Conservation (phyloP, 1,139 yeast genomes). For the Suhomyces yuchorum region DNA sequence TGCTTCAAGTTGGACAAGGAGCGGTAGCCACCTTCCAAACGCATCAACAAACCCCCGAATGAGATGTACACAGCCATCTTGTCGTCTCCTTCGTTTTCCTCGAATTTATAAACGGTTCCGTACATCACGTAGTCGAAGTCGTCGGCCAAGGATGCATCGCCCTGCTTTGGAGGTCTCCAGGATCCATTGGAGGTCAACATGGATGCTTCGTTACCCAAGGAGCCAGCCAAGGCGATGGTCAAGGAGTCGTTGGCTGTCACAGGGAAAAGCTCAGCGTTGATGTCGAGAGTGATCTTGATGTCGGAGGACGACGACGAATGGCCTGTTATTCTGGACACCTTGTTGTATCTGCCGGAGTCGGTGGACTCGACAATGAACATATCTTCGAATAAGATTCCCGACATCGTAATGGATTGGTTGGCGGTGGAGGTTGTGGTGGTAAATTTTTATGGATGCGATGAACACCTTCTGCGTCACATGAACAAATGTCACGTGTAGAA, state of each 20-base stretch:
- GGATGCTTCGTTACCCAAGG: conserved; percentile 62
- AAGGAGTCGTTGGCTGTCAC: conserved; percentile 75
- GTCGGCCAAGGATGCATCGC: conserved; percentile 86
- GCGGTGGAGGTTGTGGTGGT: neutral
- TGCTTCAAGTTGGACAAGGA: conserved; percentile 86
- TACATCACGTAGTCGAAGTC: conserved; percentile 98
- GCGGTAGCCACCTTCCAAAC: conserved; percentile 94
- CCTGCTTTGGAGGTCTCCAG: conserved; percentile 91
- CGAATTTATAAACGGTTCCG: conserved; percentile 96
- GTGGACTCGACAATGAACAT: conserved; percentile 84
- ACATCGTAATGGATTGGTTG: conserved; percentile 45
- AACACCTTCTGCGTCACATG: neutral
- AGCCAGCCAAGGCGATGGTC: conserved; percentile 85
- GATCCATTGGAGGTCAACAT: conserved; percentile 65
- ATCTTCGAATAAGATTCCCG: conserved; percentile 89
- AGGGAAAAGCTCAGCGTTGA: conserved; percentile 92
- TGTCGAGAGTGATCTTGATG: conserved; percentile 83
- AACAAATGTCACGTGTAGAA: neutral
- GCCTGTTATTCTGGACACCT: conserved; percentile 87
- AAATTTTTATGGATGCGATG: conserved; percentile 13
- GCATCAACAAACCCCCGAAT: conserved; percentile 92
- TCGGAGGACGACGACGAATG: conserved; percentile 83
- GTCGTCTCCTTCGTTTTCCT: conserved; percentile 76
- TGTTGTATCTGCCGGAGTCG: conserved; percentile 89
- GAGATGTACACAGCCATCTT: conserved; percentile 87